Conservation (phyloP, 768 basidiomycete genomes). For the Russula griseocarnosa region DNA sequence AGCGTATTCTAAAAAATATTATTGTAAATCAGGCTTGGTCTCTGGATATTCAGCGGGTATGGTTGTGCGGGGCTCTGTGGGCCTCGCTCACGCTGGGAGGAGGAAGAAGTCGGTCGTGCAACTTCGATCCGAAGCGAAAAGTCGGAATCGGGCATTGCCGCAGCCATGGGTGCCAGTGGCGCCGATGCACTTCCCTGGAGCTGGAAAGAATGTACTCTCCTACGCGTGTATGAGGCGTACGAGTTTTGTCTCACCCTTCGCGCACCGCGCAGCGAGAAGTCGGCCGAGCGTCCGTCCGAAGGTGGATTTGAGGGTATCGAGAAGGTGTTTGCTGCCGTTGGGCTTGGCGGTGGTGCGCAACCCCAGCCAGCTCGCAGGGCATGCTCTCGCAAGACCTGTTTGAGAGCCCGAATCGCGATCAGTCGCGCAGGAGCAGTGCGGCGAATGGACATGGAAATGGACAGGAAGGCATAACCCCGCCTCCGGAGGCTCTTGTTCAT, state of each 20-base stretch:
- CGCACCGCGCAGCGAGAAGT: conserved; percentile 33
- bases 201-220: conserved; percentile 69
- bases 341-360: conserved; percentile 42
- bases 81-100: conserved; percentile 81
- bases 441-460: conserved; percentile 25
- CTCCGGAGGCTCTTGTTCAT: conserved; percentile 39
- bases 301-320: conserved; percentile 52
- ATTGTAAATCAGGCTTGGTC: conserved; percentile 53
- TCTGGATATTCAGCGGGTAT: conserved; percentile 76
- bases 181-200: conserved; percentile 61
- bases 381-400: conserved; percentile 66
- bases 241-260: conserved; percentile 67
- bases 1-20: neutral
- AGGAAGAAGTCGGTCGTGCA: conserved; percentile 64
- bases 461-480: conserved; percentile 28
- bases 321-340: conserved; percentile 57
- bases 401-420: conserved; percentile 43
- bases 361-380: conserved; percentile 50
- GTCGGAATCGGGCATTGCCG: conserved; percentile 30
- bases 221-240: conserved; percentile 72
- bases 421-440: conserved; percentile 28
- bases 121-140: conserved; percentile 50
- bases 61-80: conserved; percentile 81
- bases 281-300: conserved; percentile 32
- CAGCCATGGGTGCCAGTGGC: neutral